These are phyloP conservation scores for Serendipita sp. DNA, from an alignment of 768 basidiomycete genomes.

Conservation along the genomic window DNA sequence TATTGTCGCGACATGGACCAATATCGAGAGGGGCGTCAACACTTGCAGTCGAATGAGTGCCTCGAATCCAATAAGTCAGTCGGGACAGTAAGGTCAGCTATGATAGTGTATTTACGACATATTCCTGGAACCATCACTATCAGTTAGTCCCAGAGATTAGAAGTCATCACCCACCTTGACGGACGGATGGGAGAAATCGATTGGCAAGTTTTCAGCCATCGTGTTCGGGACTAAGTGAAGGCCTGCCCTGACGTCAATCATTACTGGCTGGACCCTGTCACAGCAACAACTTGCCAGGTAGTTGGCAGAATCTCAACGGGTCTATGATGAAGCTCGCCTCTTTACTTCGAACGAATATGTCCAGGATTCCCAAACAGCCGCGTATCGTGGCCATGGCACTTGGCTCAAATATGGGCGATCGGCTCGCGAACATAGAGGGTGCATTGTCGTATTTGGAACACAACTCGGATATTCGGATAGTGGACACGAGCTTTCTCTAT, in stretches of 20 bases:
- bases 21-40: constrained; percentile 66
- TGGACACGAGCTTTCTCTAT: constrained; percentile 80
- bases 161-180: constrained; percentile 50
- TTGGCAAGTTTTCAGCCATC: constrained; percentile 29
- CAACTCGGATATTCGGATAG: constrained; percentile 29
- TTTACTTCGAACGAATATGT: neutral
- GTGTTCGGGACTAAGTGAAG: constrained; percentile 6
- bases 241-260: constrained; percentile 1
- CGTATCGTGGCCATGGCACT: constrained; percentile 51
- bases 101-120: neutral
- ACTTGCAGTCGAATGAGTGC: constrained; percentile 53
- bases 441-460: constrained; percentile 58
- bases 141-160: constrained; percentile 9
- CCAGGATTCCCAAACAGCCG: neutral
- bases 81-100: neutral
- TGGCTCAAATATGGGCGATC: constrained; percentile 83
- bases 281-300: neutral
- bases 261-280: constrained; percentile 10
- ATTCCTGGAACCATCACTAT: neutral
- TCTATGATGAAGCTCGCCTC: neutral
- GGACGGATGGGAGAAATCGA: constrained; percentile 44
- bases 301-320: neutral
- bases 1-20: constrained; percentile 62
- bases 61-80: neutral
- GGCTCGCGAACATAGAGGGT: constrained; percentile 63